Conservation (phyloP, 2,329 filamentous ascomycete genomes). For the Myriosclerotinia duriaeana region DNA sequence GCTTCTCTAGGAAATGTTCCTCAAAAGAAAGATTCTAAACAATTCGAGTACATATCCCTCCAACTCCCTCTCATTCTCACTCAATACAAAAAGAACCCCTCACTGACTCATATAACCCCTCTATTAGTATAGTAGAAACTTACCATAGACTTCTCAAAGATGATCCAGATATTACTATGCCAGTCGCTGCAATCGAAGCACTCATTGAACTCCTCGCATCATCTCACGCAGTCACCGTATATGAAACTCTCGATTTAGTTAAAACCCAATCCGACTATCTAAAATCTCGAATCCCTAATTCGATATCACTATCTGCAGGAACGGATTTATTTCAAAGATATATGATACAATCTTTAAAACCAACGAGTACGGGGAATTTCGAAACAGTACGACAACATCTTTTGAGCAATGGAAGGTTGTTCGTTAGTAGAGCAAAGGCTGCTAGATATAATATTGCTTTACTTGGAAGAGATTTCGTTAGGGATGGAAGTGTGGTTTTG, state of each 20-base stretch:
- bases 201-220: constrained; percentile 82
- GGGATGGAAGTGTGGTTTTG: constrained; percentile 77
- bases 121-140: constrained; percentile 56
- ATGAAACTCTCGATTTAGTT: constrained; percentile 87
- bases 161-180: constrained; percentile 88
- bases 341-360: constrained; percentile 68
- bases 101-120: constrained; percentile 31
- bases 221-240: constrained; percentile 80
- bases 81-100: background rate
- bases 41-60: constrained; percentile 36
- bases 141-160: constrained; percentile 63
- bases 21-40: constrained; percentile 28
- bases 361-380: constrained; percentile 62
- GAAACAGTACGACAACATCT: constrained; percentile 80
- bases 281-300: constrained; percentile 77
- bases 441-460: constrained; percentile 79
- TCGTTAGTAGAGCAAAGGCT: constrained; percentile 83
- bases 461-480: constrained; percentile 75
- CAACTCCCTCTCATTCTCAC: no score
- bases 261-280: constrained; percentile 74
- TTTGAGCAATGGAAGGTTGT: constrained; percentile 79
- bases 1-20: constrained; percentile 36
- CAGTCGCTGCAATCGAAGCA: constrained; percentile 89
- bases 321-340: constrained; percentile 96
- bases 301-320: constrained; percentile 87